These are phyloP conservation scores for Henckelia pumila DNA, from an alignment of 257 asterid genomes.

Conservation along the genomic window DNA sequence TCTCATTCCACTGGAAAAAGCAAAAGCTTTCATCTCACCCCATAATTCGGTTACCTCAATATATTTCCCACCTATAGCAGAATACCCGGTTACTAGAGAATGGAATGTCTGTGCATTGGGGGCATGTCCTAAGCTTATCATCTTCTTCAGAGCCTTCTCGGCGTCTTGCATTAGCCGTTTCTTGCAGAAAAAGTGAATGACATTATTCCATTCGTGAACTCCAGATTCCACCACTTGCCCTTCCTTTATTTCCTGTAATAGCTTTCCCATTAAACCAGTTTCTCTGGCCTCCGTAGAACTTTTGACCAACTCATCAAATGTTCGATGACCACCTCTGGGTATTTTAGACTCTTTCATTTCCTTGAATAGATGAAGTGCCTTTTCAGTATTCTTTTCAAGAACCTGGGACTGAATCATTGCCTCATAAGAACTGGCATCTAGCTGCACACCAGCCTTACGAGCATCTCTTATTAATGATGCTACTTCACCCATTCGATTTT, in stretches of 20 bases:
- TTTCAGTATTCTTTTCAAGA: constrained; percentile 62
- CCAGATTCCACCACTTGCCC: constrained; percentile 61
- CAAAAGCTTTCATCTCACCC: constrained; percentile 88
- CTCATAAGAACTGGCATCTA: constrained; percentile 73
- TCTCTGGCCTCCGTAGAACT: constrained; percentile 39
- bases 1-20: constrained; percentile 57
- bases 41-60: constrained; percentile 84
- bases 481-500: constrained; percentile 55
- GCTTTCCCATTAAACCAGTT: constrained; percentile 58
- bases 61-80: constrained; percentile 80
- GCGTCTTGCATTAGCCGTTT: constrained; percentile 88
- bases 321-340: constrained; percentile 45
- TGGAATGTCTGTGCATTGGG: constrained; percentile 93
- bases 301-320: constrained; percentile 38
- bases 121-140: constrained; percentile 67
- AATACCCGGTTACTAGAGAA: constrained; percentile 82
- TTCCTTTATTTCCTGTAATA: constrained; percentile 75
- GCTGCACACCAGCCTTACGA: constrained; percentile 74
- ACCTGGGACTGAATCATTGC: constrained; percentile 58
- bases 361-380: constrained; percentile 72
- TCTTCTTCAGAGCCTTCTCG: constrained; percentile 86
- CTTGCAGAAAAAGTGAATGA: constrained; percentile 89
- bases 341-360: constrained; percentile 89
- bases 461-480: constrained; percentile 77
- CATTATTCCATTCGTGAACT: constrained; percentile 88